A percentile compares a stretch with the other conserved stretches of the same genome.
Conservation (phyloP, 768 basidiomycete genomes). For the Pleurotus djamor region DNA sequence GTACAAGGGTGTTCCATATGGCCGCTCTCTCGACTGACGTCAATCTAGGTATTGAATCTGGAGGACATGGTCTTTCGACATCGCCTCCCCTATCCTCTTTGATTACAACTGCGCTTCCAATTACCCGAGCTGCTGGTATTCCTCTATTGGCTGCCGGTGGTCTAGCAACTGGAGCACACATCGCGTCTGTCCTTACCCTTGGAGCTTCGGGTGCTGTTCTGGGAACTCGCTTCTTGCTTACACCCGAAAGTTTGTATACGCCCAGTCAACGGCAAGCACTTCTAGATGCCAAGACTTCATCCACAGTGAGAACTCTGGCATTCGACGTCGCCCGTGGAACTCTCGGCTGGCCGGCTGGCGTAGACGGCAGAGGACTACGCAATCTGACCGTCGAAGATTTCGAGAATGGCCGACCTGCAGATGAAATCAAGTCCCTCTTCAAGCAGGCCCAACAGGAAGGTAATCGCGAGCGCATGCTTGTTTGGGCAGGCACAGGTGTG, state of each 20-base stretch:
- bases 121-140: conserved; percentile 37
- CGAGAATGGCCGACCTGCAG: conserved; percentile 44
- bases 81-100: conserved; percentile 63
- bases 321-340: conserved; percentile 60
- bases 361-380: conserved; percentile 61
- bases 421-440: conserved; percentile 40
- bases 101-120: conserved; percentile 50
- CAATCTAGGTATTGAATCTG: conserved; percentile 68
- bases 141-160: conserved; percentile 78
- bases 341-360: conserved; percentile 55
- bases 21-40: conserved; percentile 3
- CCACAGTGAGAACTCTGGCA: conserved; percentile 57
- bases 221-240: conserved; percentile 75
- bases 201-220: conserved; percentile 69
- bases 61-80: conserved; percentile 65
- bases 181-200: conserved; percentile 62
- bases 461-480: conserved; percentile 50
- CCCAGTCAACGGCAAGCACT: conserved; percentile 53
- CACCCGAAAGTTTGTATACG: conserved; percentile 62
- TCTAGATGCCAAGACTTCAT: conserved; percentile 37
- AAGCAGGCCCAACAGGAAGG: conserved; percentile 38
- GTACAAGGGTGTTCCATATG: conserved; percentile 28
- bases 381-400: conserved; percentile 60
- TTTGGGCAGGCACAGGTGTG: conserved; percentile 72
- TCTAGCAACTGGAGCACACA: conserved; percentile 57